Percentiles rank a stretch among this genome's conserved stretches.
Conservation (phyloP, 2,329 filamentous ascomycete species). For the Teratosphaeria gauchensis region DNA sequence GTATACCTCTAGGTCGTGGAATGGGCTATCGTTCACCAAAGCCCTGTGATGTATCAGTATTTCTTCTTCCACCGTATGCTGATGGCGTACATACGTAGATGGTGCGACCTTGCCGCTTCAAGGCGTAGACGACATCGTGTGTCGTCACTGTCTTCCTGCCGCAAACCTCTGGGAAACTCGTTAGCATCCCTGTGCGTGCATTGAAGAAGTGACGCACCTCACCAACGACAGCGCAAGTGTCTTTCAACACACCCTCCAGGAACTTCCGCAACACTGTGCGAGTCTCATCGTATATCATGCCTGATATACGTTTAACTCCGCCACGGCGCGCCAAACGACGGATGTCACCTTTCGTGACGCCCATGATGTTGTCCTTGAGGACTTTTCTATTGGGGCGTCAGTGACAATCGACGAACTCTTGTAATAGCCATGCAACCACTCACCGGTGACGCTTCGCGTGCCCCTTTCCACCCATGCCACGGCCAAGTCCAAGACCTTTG, state of each 20-base stretch:
- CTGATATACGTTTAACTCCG: conserved; percentile 65
- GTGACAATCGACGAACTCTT: background rate
- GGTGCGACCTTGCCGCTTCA: conserved; percentile 28
- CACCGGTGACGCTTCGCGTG: conserved; percentile 16
- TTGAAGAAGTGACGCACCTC: background rate
- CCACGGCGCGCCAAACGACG: conserved; percentile 67
- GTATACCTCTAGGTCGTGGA: too few species aligned
- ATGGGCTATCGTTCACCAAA: background rate
- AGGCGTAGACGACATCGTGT: conserved; percentile 51
- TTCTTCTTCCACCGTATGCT: background rate
- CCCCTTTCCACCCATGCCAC: conserved; percentile 6
- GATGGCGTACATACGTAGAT: conserved; percentile 8
- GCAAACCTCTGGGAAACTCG: conserved; percentile 41
- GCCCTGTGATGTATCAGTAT: conserved; percentile 1
- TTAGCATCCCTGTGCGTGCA: background rate
- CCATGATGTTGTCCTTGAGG: conserved; percentile 96
- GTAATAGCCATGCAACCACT: background rate
- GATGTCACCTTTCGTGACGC: conserved; percentile 66
- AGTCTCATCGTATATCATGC: conserved; percentile 52
- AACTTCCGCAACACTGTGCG: conserved; percentile 45
- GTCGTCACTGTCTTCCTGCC: conserved; percentile 54
- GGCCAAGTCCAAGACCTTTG: conserved; percentile 10
- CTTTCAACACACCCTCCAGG: conserved; percentile 31
- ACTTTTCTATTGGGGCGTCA: conserved; percentile 67
- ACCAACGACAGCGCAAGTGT: conserved; percentile 16